A percentile compares a stretch with the other conserved stretches of the same genome.
Evolutionary conservation across 2,329 filamentous ascomycete species (phyloP).

Genomic region (Clathrospora elynae): DNA sequence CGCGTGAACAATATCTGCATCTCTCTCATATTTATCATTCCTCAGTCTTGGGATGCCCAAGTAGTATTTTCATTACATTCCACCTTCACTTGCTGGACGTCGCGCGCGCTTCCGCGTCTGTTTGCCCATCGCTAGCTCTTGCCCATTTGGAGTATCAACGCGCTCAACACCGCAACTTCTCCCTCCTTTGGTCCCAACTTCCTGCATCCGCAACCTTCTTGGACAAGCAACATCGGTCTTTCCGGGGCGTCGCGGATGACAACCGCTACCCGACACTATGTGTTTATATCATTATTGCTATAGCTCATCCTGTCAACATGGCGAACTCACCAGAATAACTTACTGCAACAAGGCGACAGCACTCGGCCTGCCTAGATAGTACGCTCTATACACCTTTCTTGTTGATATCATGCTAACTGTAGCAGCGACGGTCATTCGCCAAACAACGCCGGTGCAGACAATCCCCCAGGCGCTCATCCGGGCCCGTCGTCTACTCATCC

Average conservation of each 20-base stretch:
- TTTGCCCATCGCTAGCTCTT: constrained; percentile 9
- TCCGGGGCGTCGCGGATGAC: constrained; percentile 13
- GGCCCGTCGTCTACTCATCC: constrained; percentile 12
- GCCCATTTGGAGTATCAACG: not conserved
- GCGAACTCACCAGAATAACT: constrained; percentile 34
- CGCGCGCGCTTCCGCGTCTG: constrained; percentile 7
- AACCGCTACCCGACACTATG: constrained; percentile 31
- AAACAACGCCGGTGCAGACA: constrained; percentile 14
- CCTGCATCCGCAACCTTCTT: constrained; percentile 6
- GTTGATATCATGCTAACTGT: constrained; percentile 4
- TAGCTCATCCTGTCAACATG: constrained; percentile 41
- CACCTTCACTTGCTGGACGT: constrained; percentile 7
- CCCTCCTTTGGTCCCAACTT: constrained; percentile 1
- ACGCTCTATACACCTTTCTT: not conserved
- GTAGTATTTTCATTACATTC: not conserved
- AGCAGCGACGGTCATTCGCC: constrained; percentile 25
- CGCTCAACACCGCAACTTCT: constrained; percentile 4
- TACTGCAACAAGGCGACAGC: constrained; percentile 41
- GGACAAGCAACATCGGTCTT: constrained; percentile 9
- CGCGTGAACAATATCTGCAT: too few relatives aligned
- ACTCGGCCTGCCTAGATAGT: constrained; percentile 28
- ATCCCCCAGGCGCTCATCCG: constrained; percentile 4
- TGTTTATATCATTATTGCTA: constrained; percentile 45
- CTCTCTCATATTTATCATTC: too few relatives aligned
- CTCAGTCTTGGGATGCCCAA: too few relatives aligned